A percentile compares a stretch with the other conserved stretches of the same genome.
These are phyloP conservation scores for Hericium erinaceus DNA, from an alignment of 768 basidiomycete species.

Conservation along the genomic window DNA sequence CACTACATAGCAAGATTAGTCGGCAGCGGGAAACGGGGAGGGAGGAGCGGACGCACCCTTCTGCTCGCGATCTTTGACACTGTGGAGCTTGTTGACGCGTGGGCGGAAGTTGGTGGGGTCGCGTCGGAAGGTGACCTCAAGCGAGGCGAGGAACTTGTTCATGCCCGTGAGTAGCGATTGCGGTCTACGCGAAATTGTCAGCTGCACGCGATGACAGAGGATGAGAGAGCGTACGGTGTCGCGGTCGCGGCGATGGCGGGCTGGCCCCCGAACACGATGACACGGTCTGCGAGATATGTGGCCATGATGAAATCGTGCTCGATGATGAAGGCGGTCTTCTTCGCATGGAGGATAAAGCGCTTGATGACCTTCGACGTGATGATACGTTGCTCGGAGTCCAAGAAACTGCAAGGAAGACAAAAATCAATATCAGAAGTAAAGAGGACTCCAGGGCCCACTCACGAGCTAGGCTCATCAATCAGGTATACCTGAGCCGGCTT, in stretches of 20 bases:
- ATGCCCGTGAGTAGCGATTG: constrained; percentile 93
- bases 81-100: constrained; percentile 77
- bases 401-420: constrained; percentile 45
- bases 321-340: constrained; percentile 97
- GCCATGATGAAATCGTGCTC: constrained; percentile 99
- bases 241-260: constrained; percentile 88
- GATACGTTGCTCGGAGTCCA: constrained; percentile 99
- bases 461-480: constrained; percentile 89
- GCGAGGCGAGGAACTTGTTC: constrained; percentile 92
- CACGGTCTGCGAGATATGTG: constrained; percentile 96
- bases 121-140: constrained; percentile 97
- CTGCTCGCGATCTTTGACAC: constrained; percentile 84
- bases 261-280: constrained; percentile 84
- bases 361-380: constrained; percentile 98
- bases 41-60: constrained; percentile 43
- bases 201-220: background rate
- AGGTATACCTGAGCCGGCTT: constrained; percentile 85
- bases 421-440: background rate
- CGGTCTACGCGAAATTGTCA: constrained; percentile 35
- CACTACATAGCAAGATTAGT: constrained; percentile 29
- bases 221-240: constrained; percentile 55
- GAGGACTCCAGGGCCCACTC: constrained; percentile 14
- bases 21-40: background rate
- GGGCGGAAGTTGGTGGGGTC: constrained; percentile 94
- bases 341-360: constrained; percentile 91